Conservation (phyloP, 164 flowering plant species). For the Echeveria elegans region DNA sequence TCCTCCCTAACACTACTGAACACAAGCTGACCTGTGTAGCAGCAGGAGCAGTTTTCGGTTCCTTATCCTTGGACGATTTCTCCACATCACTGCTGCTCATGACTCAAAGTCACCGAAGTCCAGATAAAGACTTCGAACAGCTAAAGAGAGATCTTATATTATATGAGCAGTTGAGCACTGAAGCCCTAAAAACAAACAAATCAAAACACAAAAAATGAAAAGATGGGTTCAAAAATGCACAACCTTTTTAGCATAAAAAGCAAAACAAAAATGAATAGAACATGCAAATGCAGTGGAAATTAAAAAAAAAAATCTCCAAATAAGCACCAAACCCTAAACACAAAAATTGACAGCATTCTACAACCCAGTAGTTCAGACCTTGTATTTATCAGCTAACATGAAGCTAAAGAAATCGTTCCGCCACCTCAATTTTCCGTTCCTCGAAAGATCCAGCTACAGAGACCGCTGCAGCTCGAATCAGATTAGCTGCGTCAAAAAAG, state of each 20-base stretch:
- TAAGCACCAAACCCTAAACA: neutral
- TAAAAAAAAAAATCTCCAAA: neutral
- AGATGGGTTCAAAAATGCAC: neutral
- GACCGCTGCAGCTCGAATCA: neutral
- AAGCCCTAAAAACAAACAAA: neutral
- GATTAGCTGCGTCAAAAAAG: neutral
- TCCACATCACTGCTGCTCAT: constrained; percentile 77
- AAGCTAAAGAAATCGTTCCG: neutral
- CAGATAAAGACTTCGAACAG: neutral
- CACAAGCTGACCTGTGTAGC: constrained; percentile 36
- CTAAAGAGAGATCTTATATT: neutral
- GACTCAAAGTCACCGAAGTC: constrained; percentile 14
- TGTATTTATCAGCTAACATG: neutral
- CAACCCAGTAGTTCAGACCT: neutral
- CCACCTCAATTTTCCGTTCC: neutral
- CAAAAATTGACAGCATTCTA: neutral
- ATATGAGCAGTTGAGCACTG: neutral
- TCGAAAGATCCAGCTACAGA: neutral
- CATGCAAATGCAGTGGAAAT: neutral
- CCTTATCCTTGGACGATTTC: constrained; percentile 50
- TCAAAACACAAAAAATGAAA: neutral
- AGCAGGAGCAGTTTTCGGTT: constrained; percentile 39
- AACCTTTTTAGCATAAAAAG: neutral
- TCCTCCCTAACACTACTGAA: neutral
- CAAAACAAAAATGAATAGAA: neutral